These are phyloP conservation scores for Angophora floribunda DNA, from an alignment of 345 rosid species.

Conservation along the genomic window DNA sequence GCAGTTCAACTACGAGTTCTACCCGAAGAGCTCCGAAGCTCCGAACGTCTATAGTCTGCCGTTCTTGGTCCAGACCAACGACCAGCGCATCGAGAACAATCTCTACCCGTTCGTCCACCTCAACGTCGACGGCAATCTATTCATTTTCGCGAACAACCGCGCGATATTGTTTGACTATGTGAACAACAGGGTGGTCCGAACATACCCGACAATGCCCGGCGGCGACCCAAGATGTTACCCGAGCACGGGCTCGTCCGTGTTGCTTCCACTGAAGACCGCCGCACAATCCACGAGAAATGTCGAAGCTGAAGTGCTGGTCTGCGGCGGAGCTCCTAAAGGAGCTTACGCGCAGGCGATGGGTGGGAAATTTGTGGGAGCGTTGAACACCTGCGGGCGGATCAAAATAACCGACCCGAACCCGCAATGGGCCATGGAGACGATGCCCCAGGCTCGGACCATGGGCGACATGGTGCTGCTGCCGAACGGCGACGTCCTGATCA, in stretches of 20 bases:
- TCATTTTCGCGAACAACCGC: conserved; percentile 37
- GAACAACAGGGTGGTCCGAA: conserved; percentile 12
- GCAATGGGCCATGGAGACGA: conserved; percentile 41
- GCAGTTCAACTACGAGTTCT: conserved; percentile 17
- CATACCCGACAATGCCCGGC: conserved; percentile 37
- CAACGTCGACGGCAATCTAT: conserved; percentile 30
- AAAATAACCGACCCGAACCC: conserved; percentile 30
- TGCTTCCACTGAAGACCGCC: conserved; percentile 12
- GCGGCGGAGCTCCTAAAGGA: conserved; percentile 65
- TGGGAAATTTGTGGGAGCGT: conserved; percentile 6
- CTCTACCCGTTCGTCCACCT: conserved; percentile 49
- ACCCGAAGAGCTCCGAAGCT: conserved; percentile 4
- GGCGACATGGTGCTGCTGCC: conserved; percentile 65
- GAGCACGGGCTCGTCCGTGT: conserved; percentile 42
- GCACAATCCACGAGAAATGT: neutral
- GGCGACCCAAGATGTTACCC: conserved; percentile 42
- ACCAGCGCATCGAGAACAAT: conserved; percentile 11
- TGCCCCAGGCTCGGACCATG: conserved; percentile 54
- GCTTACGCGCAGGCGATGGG: conserved; percentile 9
- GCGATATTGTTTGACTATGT: conserved; percentile 31
- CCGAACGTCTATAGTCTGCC: conserved; percentile 4
- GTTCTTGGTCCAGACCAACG: conserved; percentile 11
- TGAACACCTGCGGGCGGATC: conserved; percentile 41
- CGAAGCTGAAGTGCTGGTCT: conserved; percentile 29
- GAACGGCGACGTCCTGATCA: conserved; percentile 40